These are phyloP conservation scores for Trypanosoma scelopori DNA, from an alignment of 208 protist genomes.

Conservation along the genomic window DNA sequence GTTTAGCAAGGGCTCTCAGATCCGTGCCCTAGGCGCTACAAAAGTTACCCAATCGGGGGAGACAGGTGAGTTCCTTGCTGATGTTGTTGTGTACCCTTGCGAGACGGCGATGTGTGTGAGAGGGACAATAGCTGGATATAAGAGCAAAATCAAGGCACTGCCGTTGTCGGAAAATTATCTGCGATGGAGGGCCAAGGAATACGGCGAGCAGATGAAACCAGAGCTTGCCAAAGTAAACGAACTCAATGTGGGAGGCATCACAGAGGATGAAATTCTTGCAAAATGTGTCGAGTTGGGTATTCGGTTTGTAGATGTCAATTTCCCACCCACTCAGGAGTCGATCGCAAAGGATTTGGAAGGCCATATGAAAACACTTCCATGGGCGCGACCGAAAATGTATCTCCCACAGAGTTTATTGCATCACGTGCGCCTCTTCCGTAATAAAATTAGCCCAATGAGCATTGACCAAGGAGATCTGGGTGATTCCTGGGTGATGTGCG, in stretches of 20 bases:
- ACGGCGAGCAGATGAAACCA: slow-evolving; percentile 11
- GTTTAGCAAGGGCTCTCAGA: slow-evolving; percentile 17
- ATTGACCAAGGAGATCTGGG: slow-evolving; percentile 47
- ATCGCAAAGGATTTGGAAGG: slow-evolving; percentile 14
- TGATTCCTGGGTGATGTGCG: slow-evolving; percentile 68
- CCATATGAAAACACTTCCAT: slow-evolving; percentile 22
- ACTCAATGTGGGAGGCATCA: slow-evolving; percentile 7
- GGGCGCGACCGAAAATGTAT: slow-evolving; percentile 35
- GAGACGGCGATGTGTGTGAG: slow-evolving; percentile 30
- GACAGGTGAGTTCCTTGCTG: slow-evolving; percentile 16
- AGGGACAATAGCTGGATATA: slow-evolving; percentile 19
- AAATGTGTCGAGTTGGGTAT: slow-evolving; percentile 21
- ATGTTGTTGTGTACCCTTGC: slow-evolving; percentile 26
- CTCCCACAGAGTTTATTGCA: slow-evolving; percentile 14
- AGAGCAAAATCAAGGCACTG: slow-evolving; percentile 41
- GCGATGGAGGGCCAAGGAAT: slow-evolving; percentile 1
- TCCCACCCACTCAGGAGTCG: slow-evolving; percentile 32
- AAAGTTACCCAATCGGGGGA: slow-evolving; percentile 7
- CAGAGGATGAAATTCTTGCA: slow-evolving; percentile 17
- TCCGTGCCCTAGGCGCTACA: slow-evolving; percentile 20
- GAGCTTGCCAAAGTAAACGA: slow-evolving; percentile 17
- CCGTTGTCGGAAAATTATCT: slow-evolving; percentile 57
- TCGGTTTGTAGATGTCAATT: slow-evolving; percentile 34
- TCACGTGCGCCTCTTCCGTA: slow-evolving; percentile 29
- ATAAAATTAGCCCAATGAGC: slow-evolving; percentile 26